Evolutionary conservation across 2,329 filamentous ascomycete species (phyloP).

Genomic region (Epicoccum sorghinum): DNA sequence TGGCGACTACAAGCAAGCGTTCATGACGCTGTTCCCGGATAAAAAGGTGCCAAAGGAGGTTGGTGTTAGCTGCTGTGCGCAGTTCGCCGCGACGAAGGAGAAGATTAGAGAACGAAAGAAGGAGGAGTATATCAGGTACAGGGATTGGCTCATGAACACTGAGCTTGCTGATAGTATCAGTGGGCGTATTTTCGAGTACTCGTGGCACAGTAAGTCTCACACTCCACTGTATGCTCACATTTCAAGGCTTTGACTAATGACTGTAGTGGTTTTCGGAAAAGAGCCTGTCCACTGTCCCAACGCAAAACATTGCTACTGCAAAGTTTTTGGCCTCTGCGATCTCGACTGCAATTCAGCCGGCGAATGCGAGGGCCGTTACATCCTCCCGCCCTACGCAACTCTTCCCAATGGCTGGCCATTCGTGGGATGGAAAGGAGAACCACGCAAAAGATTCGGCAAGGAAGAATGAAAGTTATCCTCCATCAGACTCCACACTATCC

Average conservation of each 20-base stretch:
- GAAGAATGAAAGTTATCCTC: not conserved
- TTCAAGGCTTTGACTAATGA: slow-evolving; percentile 21
- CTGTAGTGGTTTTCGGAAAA: slow-evolving; percentile 45
- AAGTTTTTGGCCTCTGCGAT: slow-evolving; percentile 67
- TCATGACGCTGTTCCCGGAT: slow-evolving; percentile 56
- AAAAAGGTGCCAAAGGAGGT: slow-evolving; percentile 51
- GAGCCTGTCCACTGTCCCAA: slow-evolving; percentile 63
- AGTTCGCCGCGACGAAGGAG: slow-evolving; percentile 59
- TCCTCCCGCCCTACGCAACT: slow-evolving; percentile 62
- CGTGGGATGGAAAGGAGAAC: slow-evolving; percentile 56
- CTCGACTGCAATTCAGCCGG: slow-evolving; percentile 50
- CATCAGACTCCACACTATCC: too few relatives aligned
- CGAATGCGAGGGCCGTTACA: slow-evolving; percentile 64
- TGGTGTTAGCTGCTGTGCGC: slow-evolving; percentile 61
- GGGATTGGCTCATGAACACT: slow-evolving; percentile 58
- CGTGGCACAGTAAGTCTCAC: slow-evolving; percentile 61
- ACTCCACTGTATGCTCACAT: not conserved
- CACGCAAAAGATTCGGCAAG: slow-evolving; percentile 13
- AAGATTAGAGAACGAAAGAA: slow-evolving; percentile 54
- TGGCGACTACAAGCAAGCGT: slow-evolving; percentile 56
- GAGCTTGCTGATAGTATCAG: slow-evolving; percentile 56
- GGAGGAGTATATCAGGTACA: slow-evolving; percentile 56
- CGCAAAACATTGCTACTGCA: slow-evolving; percentile 69
- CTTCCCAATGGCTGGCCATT: slow-evolving; percentile 68
- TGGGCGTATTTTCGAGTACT: slow-evolving; percentile 63